Conservation (phyloP, 2,329 filamentous ascomycete genomes). For the Nothopassalora personata region DNA sequence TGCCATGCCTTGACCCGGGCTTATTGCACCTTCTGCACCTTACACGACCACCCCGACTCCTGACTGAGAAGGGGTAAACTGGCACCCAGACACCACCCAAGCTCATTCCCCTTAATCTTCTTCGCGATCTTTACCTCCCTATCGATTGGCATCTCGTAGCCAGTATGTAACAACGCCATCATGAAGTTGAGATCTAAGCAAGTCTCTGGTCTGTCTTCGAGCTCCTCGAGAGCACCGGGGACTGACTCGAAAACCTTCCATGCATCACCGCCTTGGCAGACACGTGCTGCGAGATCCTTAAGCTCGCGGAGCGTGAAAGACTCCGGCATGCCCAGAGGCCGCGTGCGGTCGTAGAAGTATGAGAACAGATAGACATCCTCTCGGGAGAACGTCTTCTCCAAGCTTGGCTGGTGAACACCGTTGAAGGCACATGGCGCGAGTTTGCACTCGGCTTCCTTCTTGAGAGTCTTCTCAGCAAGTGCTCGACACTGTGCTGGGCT, state of each 20-base stretch:
- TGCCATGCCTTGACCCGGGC: neutral
- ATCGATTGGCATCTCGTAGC: constrained; percentile 96
- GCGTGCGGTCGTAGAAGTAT: constrained; percentile 95
- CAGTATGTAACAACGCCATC: constrained; percentile 84
- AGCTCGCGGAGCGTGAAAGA: constrained; percentile 90
- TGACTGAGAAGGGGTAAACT: constrained; percentile 45
- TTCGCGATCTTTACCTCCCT: constrained; percentile 96
- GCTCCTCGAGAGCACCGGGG: constrained; percentile 71
- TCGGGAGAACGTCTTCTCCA: constrained; percentile 83
- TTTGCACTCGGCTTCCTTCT: constrained; percentile 76
- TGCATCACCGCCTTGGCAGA: constrained; percentile 76
- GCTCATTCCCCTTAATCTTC: constrained; percentile 95
- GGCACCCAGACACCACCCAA: constrained; percentile 96
- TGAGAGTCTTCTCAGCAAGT: constrained; percentile 82
- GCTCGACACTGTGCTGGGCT: constrained; percentile 82
- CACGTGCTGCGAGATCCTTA: constrained; percentile 74
- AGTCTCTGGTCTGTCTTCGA: constrained; percentile 77
- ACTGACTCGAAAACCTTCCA: constrained; percentile 80
- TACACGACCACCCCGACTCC: constrained; percentile 29
- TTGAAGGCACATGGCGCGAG: constrained; percentile 97
- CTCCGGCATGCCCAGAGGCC: constrained; percentile 95
- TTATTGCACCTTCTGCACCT: constrained; percentile 18
- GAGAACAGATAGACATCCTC: constrained; percentile 96
- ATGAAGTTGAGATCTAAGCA: constrained; percentile 97
- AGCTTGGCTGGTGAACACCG: constrained; percentile 86